These are phyloP conservation scores for Zopfochytrium polystomum DNA, from an alignment of 371 early-diverging fungal genomes.

Conservation along the genomic window DNA sequence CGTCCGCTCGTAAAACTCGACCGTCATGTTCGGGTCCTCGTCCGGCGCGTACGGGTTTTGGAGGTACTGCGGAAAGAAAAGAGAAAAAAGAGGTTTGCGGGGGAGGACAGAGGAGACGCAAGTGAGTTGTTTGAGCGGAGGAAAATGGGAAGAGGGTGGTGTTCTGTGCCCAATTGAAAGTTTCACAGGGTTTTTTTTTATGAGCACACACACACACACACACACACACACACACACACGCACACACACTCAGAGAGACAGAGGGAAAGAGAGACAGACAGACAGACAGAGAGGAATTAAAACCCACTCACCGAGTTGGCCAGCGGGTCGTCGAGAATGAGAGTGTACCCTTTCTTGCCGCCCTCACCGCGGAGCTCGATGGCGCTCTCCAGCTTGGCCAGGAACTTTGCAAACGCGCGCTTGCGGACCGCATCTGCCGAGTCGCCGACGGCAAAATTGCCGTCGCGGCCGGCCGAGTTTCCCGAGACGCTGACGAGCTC, in stretches of 20 bases:
- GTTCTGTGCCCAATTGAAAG: too few relatives aligned
- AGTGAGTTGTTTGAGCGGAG: too few relatives aligned
- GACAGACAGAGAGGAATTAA: conserved; percentile 34
- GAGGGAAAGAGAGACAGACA: too few relatives aligned
- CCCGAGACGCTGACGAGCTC: conserved; percentile 82
- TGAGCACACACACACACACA: too few relatives aligned
- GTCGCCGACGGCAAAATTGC: conserved; percentile 61
- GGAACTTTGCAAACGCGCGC: background rate
- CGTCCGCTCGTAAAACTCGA: conserved; percentile 79
- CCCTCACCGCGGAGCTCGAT: conserved; percentile 14
- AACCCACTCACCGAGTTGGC: conserved; percentile 70
- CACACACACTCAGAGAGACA: too few relatives aligned
- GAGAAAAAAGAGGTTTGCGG: background rate
- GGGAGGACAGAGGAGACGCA: too few relatives aligned
- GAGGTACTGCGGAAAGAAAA: conserved; percentile 30
- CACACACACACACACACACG: too few relatives aligned
- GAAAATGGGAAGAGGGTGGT: too few relatives aligned
- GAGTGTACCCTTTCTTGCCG: conserved; percentile 42
- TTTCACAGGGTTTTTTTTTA: too few relatives aligned
- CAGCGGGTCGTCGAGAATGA: conserved; percentile 90
- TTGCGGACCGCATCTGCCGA: conserved; percentile 63
- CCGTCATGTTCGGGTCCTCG: conserved; percentile 86
- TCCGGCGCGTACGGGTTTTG: conserved; percentile 91
- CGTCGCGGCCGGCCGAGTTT: conserved; percentile 63
- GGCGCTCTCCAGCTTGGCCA: too few relatives aligned